Evolutionary conservation across 495 filamentous ascomycete genomes (phyloP), one percentile per base, ranked within the genome.

Genomic region (Darksidea phi): DNA sequence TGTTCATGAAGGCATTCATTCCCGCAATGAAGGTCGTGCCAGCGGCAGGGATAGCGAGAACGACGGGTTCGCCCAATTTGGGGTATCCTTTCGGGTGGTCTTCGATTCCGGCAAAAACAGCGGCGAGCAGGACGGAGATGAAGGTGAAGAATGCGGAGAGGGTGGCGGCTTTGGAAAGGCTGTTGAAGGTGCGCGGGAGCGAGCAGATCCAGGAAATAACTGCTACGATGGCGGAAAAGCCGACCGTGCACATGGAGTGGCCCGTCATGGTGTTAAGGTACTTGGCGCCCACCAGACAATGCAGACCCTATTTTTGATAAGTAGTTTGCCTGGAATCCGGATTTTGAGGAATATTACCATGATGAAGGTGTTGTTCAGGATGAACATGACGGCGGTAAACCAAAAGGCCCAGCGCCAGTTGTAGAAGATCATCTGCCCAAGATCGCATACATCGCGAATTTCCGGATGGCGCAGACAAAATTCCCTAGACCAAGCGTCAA

Each of bases 351-450:
- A 24, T 53, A 54, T 15, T 74, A 83, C 81, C 71, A 88, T 84
- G 62, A 93, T 90, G 72, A 94, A 91, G 11, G 89, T 95, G 66
- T 95, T 95, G 78, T 95, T 95, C 59, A 94, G 71, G 26, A 95
- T 72, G 73, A 95, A 95, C 90, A 95, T 93, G 66, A 88, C 75
- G 1, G 88, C 90, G 0, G 90, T 95, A 41, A 82, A 77, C 74
- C 86, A 95, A 88, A 89, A 95, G 0, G 85, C 90, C 78, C 84
- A 85, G 59, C 80, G 83, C 68, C 87, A 83, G 63, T 83, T 81
- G 83, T 86, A 91, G 75, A 91, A 94, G 10, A 95, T 78, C 80
- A 89, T 88, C 72, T 94, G 89, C 15, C 90, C 90, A 68, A 95
- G 88, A 70, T 95, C 90, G 68, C 90, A 95, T 18, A 95, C 88